These are phyloP conservation scores for Paracamarosporium sp. DNA, from an alignment of 2,329 filamentous ascomycete genomes.

Conservation along the genomic window DNA sequence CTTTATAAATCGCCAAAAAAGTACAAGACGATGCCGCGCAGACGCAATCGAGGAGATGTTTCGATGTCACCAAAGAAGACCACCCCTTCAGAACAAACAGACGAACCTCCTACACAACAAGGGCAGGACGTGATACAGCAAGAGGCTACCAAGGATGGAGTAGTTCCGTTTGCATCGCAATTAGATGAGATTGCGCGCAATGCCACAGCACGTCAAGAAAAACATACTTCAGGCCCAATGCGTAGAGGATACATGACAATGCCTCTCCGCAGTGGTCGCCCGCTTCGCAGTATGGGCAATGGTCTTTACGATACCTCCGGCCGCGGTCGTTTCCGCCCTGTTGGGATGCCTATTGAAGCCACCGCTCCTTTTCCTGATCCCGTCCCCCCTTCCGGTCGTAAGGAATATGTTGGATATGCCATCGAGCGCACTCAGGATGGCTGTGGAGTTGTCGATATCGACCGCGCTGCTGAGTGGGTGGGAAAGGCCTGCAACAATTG, in stretches of 20 bases:
- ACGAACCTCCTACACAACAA: conserved; percentile 16
- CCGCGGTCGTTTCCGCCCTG: conserved; percentile 12
- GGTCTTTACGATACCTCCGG: conserved; percentile 27
- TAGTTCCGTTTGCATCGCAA: conserved; percentile 1
- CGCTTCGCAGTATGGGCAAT: conserved; percentile 20
- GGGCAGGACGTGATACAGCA: neutral
- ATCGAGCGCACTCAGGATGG: conserved; percentile 8
- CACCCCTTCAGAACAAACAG: neutral
- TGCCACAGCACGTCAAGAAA: conserved; percentile 5
- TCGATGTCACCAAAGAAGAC: neutral
- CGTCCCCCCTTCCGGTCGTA: conserved; percentile 28
- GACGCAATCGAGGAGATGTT: conserved; percentile 9
- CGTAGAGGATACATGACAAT: conserved; percentile 9
- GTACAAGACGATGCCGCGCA: conserved; percentile 11
- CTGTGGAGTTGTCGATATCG: conserved; percentile 25
- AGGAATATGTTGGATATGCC: conserved; percentile 12
- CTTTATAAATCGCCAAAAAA: conserved; percentile 21
- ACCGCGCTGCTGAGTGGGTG: conserved; percentile 19
- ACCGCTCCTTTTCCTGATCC: conserved; percentile 41
- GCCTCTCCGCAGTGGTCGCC: conserved; percentile 10
- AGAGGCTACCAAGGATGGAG: neutral
- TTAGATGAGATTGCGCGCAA: conserved; percentile 15
- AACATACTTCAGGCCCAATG: neutral
- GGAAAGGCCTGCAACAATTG: conserved; percentile 26
- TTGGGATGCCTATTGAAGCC: conserved; percentile 37